phyloP scores from a whole-genome alignment of 441 rosid species.

The Bruguiera hainesii region DNA sequence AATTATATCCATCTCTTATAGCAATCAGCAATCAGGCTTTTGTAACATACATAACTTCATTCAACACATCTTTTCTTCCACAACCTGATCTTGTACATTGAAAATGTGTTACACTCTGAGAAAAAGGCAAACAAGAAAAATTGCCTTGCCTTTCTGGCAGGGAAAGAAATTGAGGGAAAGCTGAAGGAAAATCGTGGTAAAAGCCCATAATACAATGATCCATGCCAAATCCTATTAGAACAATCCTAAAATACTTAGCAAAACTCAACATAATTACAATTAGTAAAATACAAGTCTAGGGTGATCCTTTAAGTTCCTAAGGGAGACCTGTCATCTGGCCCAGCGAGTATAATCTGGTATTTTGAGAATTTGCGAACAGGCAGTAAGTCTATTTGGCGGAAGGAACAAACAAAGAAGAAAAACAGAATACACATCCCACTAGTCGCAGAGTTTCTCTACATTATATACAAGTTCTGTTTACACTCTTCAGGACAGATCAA shows the following conservation, averaged over 20 bases:
- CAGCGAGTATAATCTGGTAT: constrained; percentile 72
- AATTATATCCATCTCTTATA: neutral
- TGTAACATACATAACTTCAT: constrained; percentile 13
- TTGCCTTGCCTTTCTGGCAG: constrained; percentile 33
- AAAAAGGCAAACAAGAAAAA: constrained; percentile 35
- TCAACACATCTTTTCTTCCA: constrained; percentile 19
- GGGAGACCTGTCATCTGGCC: constrained; percentile 78
- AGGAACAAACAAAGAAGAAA: neutral
- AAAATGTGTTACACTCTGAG: constrained; percentile 15
- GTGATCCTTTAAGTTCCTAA: constrained; percentile 28
- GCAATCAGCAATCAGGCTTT: constrained; percentile 12
- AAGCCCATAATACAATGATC: constrained; percentile 26
- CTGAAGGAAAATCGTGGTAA: constrained; percentile 2
- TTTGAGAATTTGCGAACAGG: constrained; percentile 18
- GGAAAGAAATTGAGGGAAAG: neutral
- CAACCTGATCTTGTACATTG: constrained; percentile 12
- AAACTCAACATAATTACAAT: constrained; percentile 50
- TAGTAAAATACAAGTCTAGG: constrained; percentile 13
- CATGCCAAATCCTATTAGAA: constrained; percentile 30
- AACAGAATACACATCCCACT: neutral
- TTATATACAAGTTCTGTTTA: too few relatives aligned
- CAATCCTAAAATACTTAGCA: constrained; percentile 36
- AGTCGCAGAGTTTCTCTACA: neutral
- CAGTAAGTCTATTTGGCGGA: neutral
- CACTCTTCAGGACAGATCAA: too few relatives aligned